A percentile compares a stretch with the other conserved stretches of the same genome.
phyloP scores from a whole-genome alignment of 2,329 filamentous ascomycete genomes.

The Penicillium brevicompactum region DNA sequence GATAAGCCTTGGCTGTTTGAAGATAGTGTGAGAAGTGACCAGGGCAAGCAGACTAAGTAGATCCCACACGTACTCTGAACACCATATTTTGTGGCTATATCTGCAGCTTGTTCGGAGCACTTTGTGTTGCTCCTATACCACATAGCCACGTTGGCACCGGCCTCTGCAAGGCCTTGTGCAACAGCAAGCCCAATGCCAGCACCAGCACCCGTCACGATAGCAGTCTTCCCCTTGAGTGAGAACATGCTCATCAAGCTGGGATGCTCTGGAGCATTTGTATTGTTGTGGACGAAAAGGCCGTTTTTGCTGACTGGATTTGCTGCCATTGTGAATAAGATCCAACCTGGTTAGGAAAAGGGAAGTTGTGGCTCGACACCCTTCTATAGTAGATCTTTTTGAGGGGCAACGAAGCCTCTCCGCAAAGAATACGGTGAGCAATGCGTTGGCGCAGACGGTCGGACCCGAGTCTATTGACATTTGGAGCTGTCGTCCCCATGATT shows the following conservation, averaged over 20 bases:
- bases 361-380: neutral
- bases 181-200: constrained; percentile 69
- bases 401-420: neutral
- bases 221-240: constrained; percentile 69
- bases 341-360: neutral
- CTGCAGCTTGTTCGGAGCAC: constrained; percentile 62
- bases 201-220: constrained; percentile 70
- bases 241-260: constrained; percentile 64
- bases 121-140: constrained; percentile 73
- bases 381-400: neutral
- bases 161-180: constrained; percentile 67
- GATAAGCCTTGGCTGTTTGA: constrained; percentile 51
- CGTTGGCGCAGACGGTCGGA: constrained; percentile 10
- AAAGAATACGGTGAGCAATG: constrained; percentile 13
- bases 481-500: neutral
- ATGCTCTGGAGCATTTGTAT: constrained; percentile 50
- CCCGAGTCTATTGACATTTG: neutral
- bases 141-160: constrained; percentile 71
- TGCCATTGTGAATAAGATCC: constrained; percentile 30
- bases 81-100: constrained; percentile 66
- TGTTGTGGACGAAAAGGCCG: constrained; percentile 61
- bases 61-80: constrained; percentile 54
- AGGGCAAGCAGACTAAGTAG: neutral
- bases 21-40: constrained; percentile 5
- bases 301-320: constrained; percentile 36